Percentiles rank a stretch among this genome's conserved stretches.
phyloP scores from a whole-genome alignment of 495 filamentous ascomycete species.

The Penicillium psychrofluorescens region DNA sequence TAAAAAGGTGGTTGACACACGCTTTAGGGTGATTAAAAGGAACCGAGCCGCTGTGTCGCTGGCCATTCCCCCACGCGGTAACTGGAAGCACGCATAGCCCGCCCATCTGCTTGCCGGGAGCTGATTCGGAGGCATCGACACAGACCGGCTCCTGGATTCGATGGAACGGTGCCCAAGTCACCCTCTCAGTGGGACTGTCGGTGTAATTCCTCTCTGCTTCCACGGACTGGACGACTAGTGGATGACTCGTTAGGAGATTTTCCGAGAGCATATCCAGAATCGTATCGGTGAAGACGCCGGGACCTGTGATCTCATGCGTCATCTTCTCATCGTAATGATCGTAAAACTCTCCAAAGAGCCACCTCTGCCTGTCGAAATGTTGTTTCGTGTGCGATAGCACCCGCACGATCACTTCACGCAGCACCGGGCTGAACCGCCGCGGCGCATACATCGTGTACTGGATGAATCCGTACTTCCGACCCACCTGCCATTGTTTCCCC shows the following conservation, averaged over 20 bases:
- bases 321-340: slow-evolving; percentile 20
- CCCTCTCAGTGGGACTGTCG: slow-evolving; percentile 4
- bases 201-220: slow-evolving; percentile 10
- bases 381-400: slow-evolving; percentile 29
- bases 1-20: slow-evolving; percentile 37
- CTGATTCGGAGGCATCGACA: slow-evolving; percentile 19
- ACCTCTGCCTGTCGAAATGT: slow-evolving; percentile 8
- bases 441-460: slow-evolving; percentile 37
- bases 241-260: slow-evolving; percentile 21
- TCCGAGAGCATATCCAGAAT: slow-evolving; percentile 30
- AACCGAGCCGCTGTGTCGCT: slow-evolving; percentile 17
- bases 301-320: slow-evolving; percentile 30
- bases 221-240: slow-evolving; percentile 19
- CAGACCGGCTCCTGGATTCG: slow-evolving; percentile 23
- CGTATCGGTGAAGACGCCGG: slow-evolving; percentile 35
- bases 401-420: slow-evolving; percentile 28
- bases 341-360: slow-evolving; percentile 3
- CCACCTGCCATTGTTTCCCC: slow-evolving; percentile 36
- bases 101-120: slow-evolving; percentile 17
- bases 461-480: slow-evolving; percentile 29
- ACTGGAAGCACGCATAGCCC: slow-evolving; percentile 35
- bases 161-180: slow-evolving; percentile 40
- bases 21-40: slow-evolving; percentile 22
- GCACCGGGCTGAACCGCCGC: slow-evolving; percentile 31
- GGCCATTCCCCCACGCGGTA: slow-evolving; percentile 40